Evolutionary conservation across 2,329 filamentous ascomycete species (phyloP), one percentile per base, ranked within the genome.

Genomic region (Neonectria neomacrospora): DNA sequence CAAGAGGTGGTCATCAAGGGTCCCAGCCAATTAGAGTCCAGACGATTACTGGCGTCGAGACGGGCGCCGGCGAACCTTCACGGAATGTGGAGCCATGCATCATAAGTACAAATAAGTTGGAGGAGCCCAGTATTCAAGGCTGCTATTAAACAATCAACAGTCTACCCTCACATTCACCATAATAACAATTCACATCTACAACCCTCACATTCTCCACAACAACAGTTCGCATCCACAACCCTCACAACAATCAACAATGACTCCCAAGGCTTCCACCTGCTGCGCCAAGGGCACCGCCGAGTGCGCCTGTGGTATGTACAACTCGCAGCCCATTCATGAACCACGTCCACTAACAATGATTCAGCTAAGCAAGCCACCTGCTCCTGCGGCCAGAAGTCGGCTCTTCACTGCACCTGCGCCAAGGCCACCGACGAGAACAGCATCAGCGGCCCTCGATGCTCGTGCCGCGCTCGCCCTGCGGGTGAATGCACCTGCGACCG

Each of bases 301-400:
- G 68, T 88, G 86, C 73, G 79, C 86, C 72, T 88, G 86, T 77
- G 86, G 86, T 88, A 83, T 71, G 85, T 80, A 23, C 14, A 54
- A 12, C 22, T 30, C 10, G 9, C 12, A 30, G 32, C 52, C 7
- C n/a, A 18, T 20, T 28, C 26, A 10, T 12, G 16, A 7, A 54
- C 12, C 30, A 18, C 8, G 18, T 39, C 20, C 5, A 20, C 20
- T 61, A 64, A 67, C 64, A 59, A n/a, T n/a, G 12, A 0, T 4
- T 20, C 70, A 88, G 88, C 88, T 71, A 79, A 87, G 72, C 84
- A 90, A 79, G 88, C 88, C 9, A 90, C 84, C 64, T 97, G 94
- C 88, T 96, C 93, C 16, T 98, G 95, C 78, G 95, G 95, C 76
- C 89, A 97, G 83, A 87, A 96, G 77, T 88, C 89, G 4, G 95